These are phyloP conservation scores for Saprolegnia parasitica DNA, from an alignment of 352 stramenopile species.

Conservation along the genomic window DNA sequence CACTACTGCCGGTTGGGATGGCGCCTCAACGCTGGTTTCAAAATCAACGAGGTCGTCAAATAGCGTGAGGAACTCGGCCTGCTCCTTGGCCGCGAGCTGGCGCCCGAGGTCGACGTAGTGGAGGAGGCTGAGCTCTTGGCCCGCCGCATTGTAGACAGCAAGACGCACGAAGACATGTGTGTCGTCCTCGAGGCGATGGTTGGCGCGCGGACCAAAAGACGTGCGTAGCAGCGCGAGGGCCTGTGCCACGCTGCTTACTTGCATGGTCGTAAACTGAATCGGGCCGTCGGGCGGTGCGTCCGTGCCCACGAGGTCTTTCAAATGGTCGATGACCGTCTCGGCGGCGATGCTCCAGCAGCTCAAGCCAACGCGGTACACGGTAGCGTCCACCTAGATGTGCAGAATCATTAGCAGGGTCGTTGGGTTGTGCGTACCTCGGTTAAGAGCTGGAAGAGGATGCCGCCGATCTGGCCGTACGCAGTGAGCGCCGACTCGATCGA, in stretches of 20 bases:
- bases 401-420: not conserved
- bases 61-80: conserved; percentile 11
- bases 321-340: not conserved
- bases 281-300: not conserved
- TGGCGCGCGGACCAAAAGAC: not conserved
- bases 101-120: conserved; percentile 21
- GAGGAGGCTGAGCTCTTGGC: conserved; percentile 18
- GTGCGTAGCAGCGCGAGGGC: conserved; percentile 6
- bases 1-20: too few species aligned
- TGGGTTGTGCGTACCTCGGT: not conserved
- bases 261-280: conserved; percentile 20
- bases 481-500: conserved; percentile 4
- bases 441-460: conserved; percentile 25
- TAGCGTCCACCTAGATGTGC: not conserved
- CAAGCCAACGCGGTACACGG: conserved; percentile 5
- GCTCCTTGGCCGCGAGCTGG: not conserved
- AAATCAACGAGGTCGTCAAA: conserved; percentile 19
- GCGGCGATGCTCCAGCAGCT: conserved; percentile 13
- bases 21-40: not conserved
- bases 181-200: not conserved
- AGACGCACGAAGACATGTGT: conserved; percentile 23
- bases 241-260: not conserved
- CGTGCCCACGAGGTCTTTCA: not conserved
- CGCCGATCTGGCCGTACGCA: conserved; percentile 24
- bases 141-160: not conserved